Evolutionary conservation across 352 stramenopile genomes (phyloP).

Genomic region (Phytopythium ostracodes): DNA sequence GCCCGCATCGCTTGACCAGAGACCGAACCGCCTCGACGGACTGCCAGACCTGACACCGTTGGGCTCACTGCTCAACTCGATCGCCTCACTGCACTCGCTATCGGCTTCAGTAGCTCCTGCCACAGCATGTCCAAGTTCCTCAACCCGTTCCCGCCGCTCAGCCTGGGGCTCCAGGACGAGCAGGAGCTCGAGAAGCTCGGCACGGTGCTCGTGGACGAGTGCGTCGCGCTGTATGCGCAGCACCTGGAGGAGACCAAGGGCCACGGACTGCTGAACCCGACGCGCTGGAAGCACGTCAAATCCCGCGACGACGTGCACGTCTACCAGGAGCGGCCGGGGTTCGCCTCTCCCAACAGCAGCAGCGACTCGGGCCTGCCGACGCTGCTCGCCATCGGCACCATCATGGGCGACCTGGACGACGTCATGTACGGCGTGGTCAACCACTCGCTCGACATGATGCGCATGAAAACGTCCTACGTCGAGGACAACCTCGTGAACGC

Average conservation of each 20-base stretch:
- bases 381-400: constrained; percentile 35
- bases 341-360: constrained; percentile 4
- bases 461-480: constrained; percentile 50
- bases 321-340: constrained; percentile 17
- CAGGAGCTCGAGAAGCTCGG: constrained; percentile 7
- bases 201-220: constrained; percentile 9
- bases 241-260: constrained; percentile 21
- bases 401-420: constrained; percentile 37
- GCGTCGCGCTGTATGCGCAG: constrained; percentile 6
- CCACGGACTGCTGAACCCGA: constrained; percentile 18
- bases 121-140: constrained; percentile 13
- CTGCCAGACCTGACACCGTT: background rate
- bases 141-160: constrained; percentile 10
- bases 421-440: constrained; percentile 49
- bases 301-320: constrained; percentile 25
- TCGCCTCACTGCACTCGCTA: background rate
- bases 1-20: background rate
- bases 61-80: background rate
- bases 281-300: constrained; percentile 25
- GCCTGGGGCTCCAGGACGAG: constrained; percentile 6
- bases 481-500: constrained; percentile 47
- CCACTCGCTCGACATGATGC: constrained; percentile 39
- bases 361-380: constrained; percentile 18
- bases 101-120: background rate
- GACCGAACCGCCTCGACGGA: background rate